Evolutionary conservation across 2,329 filamentous ascomycete genomes (phyloP), one percentile per base, ranked within the genome.

Genomic region (Aspergillus sp.): DNA sequence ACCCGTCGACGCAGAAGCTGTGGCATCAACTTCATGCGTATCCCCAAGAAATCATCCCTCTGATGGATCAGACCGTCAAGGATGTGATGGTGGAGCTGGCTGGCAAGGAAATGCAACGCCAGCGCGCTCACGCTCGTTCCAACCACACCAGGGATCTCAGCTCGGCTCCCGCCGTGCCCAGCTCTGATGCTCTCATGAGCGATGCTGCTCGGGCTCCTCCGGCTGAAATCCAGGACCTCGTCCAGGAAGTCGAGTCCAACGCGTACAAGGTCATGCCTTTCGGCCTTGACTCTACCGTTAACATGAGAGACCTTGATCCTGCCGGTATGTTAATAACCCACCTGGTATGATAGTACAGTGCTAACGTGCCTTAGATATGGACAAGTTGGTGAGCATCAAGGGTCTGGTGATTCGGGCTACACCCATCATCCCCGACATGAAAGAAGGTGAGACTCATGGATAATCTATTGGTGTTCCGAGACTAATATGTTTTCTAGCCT

Each of bases 351-450:
- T 32, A 7, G 6, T 10, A 27, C 27, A 49, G 52, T 54, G 44
- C 71, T 78, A 65, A 80, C 59, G 23, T 39, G 19, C 5, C 49
- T 10, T 67, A 84, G 92, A 98, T 72, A 96, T 98, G 86, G 96
- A 99, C 78, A 96, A 96, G 73, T 85, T 99, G 66, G 89, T 99
- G 66, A 91, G 89, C 66, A 89, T 99, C 77, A 99, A 98, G 78
- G 95, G 95, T 49, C 83, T 99, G 15, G 95, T 99, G 62, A 99
- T 99, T 71, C 88, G 95, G 63, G 90, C 95, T 3, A 98, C 95
- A 0, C 92, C 95, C 0, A 91, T 99, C 66, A 98, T 99, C 65
- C 95, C 95, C 0, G 95, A 99, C 70, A 99, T 99, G 96, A 97
- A 96, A 79, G 91, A 96, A 73, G 82, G 82, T 83, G 73, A 68